These are phyloP conservation scores for Colletotrichum caudatum DNA, from an alignment of 2,329 filamentous ascomycete genomes.

Conservation along the genomic window DNA sequence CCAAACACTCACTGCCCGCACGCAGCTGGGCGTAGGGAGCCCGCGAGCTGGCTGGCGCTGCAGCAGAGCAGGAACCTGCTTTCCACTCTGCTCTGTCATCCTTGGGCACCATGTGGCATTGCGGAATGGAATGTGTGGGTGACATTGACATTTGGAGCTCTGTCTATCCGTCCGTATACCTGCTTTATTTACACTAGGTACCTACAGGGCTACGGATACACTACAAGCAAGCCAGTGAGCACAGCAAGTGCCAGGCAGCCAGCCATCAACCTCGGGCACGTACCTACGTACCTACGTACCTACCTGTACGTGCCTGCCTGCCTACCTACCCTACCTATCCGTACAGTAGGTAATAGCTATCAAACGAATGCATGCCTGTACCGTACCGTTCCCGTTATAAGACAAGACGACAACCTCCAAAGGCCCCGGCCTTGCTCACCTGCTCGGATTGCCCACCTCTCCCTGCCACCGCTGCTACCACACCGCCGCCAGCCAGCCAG, in stretches of 20 bases:
- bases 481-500: background rate
- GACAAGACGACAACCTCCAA: slow-evolving; percentile 26
- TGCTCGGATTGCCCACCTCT: slow-evolving; percentile 5
- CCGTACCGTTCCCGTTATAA: slow-evolving; percentile 2
- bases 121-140: background rate
- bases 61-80: background rate
- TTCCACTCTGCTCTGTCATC: background rate
- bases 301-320: too few relatives aligned
- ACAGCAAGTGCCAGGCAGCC: too few relatives aligned
- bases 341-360: too few relatives aligned
- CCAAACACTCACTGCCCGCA: background rate
- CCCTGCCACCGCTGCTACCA: slow-evolving; percentile 11
- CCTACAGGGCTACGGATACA: too few relatives aligned
- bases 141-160: background rate
- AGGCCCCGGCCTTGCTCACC: background rate
- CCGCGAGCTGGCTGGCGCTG: slow-evolving; percentile 6
- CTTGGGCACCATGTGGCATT: slow-evolving; percentile 11
- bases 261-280: too few relatives aligned
- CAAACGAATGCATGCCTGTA: too few relatives aligned
- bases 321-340: too few relatives aligned
- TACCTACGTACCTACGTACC: too few relatives aligned
- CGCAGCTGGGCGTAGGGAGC: background rate
- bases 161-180: background rate
- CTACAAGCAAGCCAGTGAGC: too few relatives aligned
- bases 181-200: too few relatives aligned